phyloP scores from a whole-genome alignment of 192 early-diverging fungal genomes.

The Coemansia umbellata region DNA sequence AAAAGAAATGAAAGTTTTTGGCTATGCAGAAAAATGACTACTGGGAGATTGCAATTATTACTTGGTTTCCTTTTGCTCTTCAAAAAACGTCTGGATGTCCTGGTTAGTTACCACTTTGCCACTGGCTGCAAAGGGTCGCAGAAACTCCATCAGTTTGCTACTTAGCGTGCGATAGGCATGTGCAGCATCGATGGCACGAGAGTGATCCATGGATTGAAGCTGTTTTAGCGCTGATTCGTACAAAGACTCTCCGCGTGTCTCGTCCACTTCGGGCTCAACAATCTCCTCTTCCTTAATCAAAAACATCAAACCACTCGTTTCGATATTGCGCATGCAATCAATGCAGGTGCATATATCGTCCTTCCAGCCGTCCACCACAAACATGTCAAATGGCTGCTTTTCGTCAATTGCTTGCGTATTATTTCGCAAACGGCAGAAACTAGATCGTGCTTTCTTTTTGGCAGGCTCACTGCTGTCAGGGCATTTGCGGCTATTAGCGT shows the following conservation, averaged over 20 bases:
- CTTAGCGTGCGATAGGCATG: conserved; percentile 69
- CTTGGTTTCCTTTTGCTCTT: conserved; percentile 15
- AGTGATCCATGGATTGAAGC: conserved; percentile 67
- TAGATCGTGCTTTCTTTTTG: conserved; percentile 15
- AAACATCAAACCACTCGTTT: conserved; percentile 48
- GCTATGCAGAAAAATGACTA: background rate
- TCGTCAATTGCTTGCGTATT: conserved; percentile 33
- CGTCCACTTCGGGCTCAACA: conserved; percentile 79
- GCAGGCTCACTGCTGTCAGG: conserved; percentile 1
- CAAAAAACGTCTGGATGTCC: conserved; percentile 75
- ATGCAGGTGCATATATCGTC: conserved; percentile 65
- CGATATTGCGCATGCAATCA: conserved; percentile 55
- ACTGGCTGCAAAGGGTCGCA: conserved; percentile 67
- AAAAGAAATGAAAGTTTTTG: background rate
- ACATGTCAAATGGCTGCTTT: conserved; percentile 58
- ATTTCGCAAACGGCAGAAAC: conserved; percentile 9
- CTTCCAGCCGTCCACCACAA: conserved; percentile 72
- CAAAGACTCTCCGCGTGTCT: conserved; percentile 59
- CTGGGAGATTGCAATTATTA: no score
- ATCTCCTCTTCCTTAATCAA: conserved; percentile 61
- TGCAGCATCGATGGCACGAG: conserved; percentile 72
- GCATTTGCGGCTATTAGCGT: background rate
- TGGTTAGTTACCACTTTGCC: conserved; percentile 69
- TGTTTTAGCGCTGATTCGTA: conserved; percentile 75
- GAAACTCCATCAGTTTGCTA: conserved; percentile 63